These are phyloP conservation scores for Lactarius deliciosus DNA, from an alignment of 768 basidiomycete species.

Conservation along the genomic window DNA sequence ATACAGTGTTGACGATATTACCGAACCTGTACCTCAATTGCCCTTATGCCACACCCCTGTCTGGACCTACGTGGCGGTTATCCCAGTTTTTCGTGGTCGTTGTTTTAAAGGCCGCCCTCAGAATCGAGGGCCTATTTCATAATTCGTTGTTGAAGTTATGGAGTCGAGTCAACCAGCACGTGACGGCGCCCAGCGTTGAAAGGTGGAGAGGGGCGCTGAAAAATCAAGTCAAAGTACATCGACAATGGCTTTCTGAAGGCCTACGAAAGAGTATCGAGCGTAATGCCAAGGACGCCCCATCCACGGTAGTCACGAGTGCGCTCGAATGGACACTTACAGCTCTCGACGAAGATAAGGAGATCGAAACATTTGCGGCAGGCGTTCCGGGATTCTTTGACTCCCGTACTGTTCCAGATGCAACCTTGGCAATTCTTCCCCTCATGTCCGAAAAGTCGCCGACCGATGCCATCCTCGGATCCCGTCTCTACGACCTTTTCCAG, in stretches of 20 bases:
- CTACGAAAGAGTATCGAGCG: constrained; percentile 1
- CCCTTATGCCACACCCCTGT: constrained; percentile 3
- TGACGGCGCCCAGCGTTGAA: not conserved
- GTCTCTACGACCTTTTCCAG: not conserved
- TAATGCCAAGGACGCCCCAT: not conserved
- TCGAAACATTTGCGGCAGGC: not conserved
- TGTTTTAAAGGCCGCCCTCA: not conserved
- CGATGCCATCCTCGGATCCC: not conserved
- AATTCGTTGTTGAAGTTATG: not conserved
- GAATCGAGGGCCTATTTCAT: not conserved
- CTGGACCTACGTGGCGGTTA: not conserved
- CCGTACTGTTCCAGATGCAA: not conserved
- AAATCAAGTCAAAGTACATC: not conserved
- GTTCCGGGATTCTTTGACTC: not conserved
- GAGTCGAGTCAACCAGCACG: not conserved
- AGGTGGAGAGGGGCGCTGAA: not conserved
- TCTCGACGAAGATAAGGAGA: not conserved
- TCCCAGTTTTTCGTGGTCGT: not conserved
- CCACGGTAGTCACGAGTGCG: not conserved
- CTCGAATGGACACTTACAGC: constrained; percentile 1
- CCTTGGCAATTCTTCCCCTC: not conserved
- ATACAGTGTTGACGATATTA: not conserved
- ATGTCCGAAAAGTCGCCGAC: not conserved
- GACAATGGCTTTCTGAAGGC: not conserved
- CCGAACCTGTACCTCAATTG: not conserved